phyloP scores from a whole-genome alignment of 192 early-diverging fungal genomes.

The Linnemannia exigua region DNA sequence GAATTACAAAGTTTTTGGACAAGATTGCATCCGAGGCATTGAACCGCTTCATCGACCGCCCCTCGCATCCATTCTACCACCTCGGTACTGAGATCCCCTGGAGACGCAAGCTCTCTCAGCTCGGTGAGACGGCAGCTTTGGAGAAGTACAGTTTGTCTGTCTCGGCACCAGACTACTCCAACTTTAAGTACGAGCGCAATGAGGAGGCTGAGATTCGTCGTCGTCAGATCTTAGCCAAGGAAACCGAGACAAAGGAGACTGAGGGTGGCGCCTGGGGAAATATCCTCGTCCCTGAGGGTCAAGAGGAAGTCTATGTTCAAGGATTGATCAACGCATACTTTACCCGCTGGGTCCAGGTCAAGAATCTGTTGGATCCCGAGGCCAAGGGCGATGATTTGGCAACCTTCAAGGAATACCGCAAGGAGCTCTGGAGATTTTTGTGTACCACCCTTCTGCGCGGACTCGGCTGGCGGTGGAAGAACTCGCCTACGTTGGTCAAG shows the following conservation, averaged over 20 bases:
- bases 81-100: constrained; percentile 40
- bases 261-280: constrained; percentile 33
- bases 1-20: constrained; percentile 30
- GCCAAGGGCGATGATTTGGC: constrained; percentile 21
- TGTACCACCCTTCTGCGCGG: neutral
- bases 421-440: constrained; percentile 7
- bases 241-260: neutral
- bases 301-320: constrained; percentile 31
- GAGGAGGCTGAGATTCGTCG: constrained; percentile 28
- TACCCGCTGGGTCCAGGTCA: constrained; percentile 37
- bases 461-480: constrained; percentile 48
- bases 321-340: constrained; percentile 16
- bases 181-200: constrained; percentile 13
- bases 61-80: constrained; percentile 42
- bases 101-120: constrained; percentile 12
- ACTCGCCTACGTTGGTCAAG: constrained; percentile 32
- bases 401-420: constrained; percentile 20
- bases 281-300: constrained; percentile 16
- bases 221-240: constrained; percentile 14
- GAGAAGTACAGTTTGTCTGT: constrained; percentile 1
- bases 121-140: constrained; percentile 26
- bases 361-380: constrained; percentile 24
- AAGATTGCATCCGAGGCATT: constrained; percentile 20
- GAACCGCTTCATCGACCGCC: constrained; percentile 15
- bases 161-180: neutral